Conservation (phyloP, 345 rosid genomes). For the Boechera retrofracta region DNA sequence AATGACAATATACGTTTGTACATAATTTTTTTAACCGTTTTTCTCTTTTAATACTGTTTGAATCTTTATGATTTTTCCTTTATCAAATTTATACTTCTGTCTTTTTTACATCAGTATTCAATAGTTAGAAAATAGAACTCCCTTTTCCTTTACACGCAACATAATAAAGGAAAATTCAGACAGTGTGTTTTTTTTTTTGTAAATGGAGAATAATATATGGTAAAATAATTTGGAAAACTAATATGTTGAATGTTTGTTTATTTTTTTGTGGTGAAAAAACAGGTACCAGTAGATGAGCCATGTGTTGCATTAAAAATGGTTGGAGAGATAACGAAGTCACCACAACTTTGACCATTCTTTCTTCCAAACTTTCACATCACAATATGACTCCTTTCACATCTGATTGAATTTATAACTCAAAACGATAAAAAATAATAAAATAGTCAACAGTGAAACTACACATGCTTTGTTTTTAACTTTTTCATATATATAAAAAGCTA, state of each 20-base stretch:
- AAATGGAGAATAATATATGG: slow-evolving; percentile 1
- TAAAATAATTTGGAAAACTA: slow-evolving; percentile 10
- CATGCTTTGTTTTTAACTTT: neutral
- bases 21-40: no score
- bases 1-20: no score
- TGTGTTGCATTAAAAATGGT: slow-evolving; percentile 83
- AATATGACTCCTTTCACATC: slow-evolving; percentile 27
- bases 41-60: neutral
- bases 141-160: slow-evolving; percentile 26
- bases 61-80: neutral
- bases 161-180: neutral
- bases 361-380: slow-evolving; percentile 21
- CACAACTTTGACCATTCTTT: slow-evolving; percentile 48
- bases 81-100: neutral
- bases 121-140: neutral
- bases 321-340: slow-evolving; percentile 69
- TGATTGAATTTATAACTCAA: slow-evolving; percentile 27
- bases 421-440: slow-evolving; percentile 6
- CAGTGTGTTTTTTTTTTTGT: neutral
- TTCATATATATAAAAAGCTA: neutral
- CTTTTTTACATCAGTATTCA: neutral
- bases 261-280: slow-evolving; percentile 25
- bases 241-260: slow-evolving; percentile 15
- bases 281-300: slow-evolving; percentile 96
- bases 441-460: slow-evolving; percentile 16